Evolutionary conservation across 768 basidiomycete species (phyloP).

Genomic region (Leccinellum albellum): DNA sequence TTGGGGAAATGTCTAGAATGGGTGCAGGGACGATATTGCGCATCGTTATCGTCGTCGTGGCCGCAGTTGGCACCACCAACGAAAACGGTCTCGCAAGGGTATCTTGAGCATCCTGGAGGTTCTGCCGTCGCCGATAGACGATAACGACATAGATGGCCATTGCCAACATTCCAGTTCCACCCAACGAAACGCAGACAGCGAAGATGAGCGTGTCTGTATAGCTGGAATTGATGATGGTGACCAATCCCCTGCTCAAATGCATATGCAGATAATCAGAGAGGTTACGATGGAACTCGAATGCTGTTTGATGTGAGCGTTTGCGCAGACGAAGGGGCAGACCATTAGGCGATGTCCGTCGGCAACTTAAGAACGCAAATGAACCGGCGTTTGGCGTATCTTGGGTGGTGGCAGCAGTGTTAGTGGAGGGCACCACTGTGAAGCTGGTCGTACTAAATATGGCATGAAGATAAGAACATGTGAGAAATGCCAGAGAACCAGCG

Average conservation of each 20-base stretch:
- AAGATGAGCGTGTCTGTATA: slow-evolving; percentile 7
- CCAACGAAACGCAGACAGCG: slow-evolving; percentile 22
- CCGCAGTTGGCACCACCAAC: slow-evolving; percentile 5
- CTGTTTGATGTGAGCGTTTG: neutral
- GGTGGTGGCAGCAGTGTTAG: neutral
- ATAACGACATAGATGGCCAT: slow-evolving; percentile 15
- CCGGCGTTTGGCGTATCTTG: slow-evolving; percentile 1
- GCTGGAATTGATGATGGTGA: neutral
- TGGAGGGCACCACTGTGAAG: too few relatives aligned
- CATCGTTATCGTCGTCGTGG: neutral
- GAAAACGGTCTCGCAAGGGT: slow-evolving; percentile 26
- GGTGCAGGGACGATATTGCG: neutral
- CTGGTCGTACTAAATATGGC: slow-evolving; percentile 31
- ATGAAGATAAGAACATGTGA: slow-evolving; percentile 7
- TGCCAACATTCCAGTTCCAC: slow-evolving; percentile 15
- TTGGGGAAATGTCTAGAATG: slow-evolving; percentile 1
- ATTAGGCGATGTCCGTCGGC: slow-evolving; percentile 2
- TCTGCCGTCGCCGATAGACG: slow-evolving; percentile 14
- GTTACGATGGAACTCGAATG: neutral
- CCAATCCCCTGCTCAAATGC: neutral
- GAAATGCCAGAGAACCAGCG: neutral
- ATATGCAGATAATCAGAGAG: slow-evolving; percentile 4
- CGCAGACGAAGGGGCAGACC: neutral
- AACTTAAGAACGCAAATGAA: slow-evolving; percentile 6
- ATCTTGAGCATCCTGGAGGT: slow-evolving; percentile 18